phyloP scores from a whole-genome alignment of 331 rosid genomes.

The Quercus phellos region DNA sequence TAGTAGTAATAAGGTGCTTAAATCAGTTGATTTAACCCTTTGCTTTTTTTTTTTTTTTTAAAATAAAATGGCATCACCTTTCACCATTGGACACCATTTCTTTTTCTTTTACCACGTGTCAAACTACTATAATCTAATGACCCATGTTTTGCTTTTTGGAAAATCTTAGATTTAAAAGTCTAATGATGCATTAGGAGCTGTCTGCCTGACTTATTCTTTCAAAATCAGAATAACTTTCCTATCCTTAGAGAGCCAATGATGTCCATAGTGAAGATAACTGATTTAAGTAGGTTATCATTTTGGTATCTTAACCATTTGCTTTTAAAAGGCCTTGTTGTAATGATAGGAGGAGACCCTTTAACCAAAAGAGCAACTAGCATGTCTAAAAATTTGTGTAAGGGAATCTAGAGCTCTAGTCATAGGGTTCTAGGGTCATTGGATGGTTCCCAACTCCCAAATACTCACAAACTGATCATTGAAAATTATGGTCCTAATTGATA shows the following conservation, averaged over 20 bases:
- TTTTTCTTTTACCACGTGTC: conserved; percentile 54
- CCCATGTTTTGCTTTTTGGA: conserved; percentile 41
- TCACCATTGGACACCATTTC: conserved; percentile 50
- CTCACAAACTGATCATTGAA: not conserved
- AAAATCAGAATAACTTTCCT: conserved; percentile 32
- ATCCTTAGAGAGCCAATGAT: conserved; percentile 33
- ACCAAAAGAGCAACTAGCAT: conserved; percentile 25
- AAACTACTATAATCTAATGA: conserved; percentile 47
- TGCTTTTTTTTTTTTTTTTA: not conserved
- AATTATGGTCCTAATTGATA: conserved; percentile 8
- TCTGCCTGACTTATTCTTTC: conserved; percentile 39
- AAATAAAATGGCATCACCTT: conserved; percentile 30
- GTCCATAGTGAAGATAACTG: conserved; percentile 36
- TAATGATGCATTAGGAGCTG: conserved; percentile 40
- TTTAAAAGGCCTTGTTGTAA: conserved; percentile 20
- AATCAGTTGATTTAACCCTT: conserved; percentile 21
- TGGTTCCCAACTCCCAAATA: conserved; percentile 17
- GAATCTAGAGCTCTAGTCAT: conserved; percentile 51
- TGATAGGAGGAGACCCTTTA: conserved; percentile 13
- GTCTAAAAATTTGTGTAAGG: conserved; percentile 30
- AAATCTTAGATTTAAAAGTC: conserved; percentile 53
- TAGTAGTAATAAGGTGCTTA: not conserved
- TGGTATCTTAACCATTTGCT: conserved; percentile 43
- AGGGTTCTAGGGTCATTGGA: conserved; percentile 28
- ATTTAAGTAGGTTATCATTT: conserved; percentile 59